These are phyloP conservation scores for Singerocomus rubriflavus DNA, from an alignment of 1,284 basidiomycete species.

Conservation along the genomic window DNA sequence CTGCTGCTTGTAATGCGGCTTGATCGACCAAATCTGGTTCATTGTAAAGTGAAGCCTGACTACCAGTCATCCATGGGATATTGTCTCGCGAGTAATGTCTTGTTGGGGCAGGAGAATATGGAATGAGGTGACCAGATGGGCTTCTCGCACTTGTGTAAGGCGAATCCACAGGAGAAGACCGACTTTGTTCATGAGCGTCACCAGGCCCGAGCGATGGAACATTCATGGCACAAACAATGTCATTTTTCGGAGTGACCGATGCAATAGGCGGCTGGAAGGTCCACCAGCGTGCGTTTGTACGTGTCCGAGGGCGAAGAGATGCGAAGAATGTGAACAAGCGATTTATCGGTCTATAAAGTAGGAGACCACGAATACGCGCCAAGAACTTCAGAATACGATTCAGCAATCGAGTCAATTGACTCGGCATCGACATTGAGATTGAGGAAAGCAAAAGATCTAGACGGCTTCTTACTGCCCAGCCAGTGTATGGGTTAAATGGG, in stretches of 20 bases:
- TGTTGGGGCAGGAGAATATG: slow-evolving; percentile 11
- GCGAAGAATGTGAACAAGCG: slow-evolving; percentile 9
- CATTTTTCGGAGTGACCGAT: neutral
- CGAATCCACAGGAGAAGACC: slow-evolving; percentile 16
- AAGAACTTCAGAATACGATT: slow-evolving; percentile 9
- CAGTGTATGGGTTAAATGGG: neutral
- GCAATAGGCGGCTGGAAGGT: neutral
- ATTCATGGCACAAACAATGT: slow-evolving; percentile 18
- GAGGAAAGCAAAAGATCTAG: neutral
- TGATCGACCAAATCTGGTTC: slow-evolving; percentile 16
- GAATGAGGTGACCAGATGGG: slow-evolving; percentile 25
- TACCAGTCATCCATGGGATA: slow-evolving; percentile 8
- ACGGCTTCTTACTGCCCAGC: neutral
- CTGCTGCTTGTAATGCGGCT: neutral
- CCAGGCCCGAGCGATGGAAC: slow-evolving; percentile 6
- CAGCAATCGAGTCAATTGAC: slow-evolving; percentile 8
- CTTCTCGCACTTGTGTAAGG: slow-evolving; percentile 22
- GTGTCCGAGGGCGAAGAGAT: slow-evolving; percentile 7
- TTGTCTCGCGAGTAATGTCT: slow-evolving; percentile 12
- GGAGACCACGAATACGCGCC: neutral
- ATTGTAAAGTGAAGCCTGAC: slow-evolving; percentile 16
- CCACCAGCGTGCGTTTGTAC: neutral
- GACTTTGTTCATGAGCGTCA: neutral
- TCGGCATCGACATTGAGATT: neutral
- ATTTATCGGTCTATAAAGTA: slow-evolving; percentile 3